phyloP scores from a whole-genome alignment of 768 basidiomycete species.

The Lyophyllum atratum region DNA sequence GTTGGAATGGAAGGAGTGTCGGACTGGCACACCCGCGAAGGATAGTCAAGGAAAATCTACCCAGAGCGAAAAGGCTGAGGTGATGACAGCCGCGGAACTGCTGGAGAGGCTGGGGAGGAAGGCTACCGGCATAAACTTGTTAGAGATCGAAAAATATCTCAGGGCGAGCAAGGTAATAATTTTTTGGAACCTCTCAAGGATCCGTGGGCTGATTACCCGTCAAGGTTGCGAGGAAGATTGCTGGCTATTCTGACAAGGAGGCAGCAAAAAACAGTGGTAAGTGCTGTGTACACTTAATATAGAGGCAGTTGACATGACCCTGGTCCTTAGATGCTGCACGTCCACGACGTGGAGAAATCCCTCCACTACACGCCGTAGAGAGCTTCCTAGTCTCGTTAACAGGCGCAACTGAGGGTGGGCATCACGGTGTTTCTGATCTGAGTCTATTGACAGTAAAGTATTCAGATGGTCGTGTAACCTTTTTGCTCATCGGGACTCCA shows the following conservation, averaged over 20 bases:
- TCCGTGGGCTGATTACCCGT: neutral
- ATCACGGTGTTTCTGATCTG: neutral
- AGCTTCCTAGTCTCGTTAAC: constrained; percentile 78
- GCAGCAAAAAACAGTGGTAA: constrained; percentile 45
- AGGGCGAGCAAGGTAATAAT: constrained; percentile 77
- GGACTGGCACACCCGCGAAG: constrained; percentile 19
- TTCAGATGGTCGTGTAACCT: constrained; percentile 74
- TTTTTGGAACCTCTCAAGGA: neutral
- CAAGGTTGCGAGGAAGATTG: constrained; percentile 76
- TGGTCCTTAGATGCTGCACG: constrained; percentile 12
- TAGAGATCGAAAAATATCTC: constrained; percentile 82
- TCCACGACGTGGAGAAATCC: constrained; percentile 47
- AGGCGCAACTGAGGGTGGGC: constrained; percentile 69
- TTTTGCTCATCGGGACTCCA: constrained; percentile 44
- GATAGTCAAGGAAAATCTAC: constrained; percentile 5
- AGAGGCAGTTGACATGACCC: too few species aligned
- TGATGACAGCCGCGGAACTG: constrained; percentile 70
- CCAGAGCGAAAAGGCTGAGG: constrained; percentile 41
- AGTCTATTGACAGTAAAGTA: neutral
- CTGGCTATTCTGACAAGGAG: constrained; percentile 76
- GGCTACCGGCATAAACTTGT: constrained; percentile 74
- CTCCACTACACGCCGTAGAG: constrained; percentile 82
- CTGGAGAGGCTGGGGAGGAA: constrained; percentile 66
- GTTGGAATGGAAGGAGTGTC: constrained; percentile 51
- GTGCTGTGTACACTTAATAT: neutral